phyloP scores from a whole-genome alignment of 495 filamentous ascomycete species.

The Tuber microsphaerosporum region DNA sequence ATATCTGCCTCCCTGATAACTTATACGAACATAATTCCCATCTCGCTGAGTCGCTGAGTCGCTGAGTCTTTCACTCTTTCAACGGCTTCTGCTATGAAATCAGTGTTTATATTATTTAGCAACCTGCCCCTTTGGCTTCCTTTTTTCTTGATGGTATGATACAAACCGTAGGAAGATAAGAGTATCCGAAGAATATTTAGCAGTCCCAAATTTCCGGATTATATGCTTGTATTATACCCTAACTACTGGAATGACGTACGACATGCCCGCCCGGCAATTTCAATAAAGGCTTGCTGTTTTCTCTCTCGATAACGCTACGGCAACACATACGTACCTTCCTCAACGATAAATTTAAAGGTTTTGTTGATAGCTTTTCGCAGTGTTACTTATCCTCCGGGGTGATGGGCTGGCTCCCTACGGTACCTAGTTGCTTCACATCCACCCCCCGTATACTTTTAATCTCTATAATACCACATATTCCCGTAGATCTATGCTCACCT shows the following conservation, averaged over 20 bases:
- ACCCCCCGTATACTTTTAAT: background rate
- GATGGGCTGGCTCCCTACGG: background rate
- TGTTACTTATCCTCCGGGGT: background rate
- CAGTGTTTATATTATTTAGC: background rate
- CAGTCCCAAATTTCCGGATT: background rate
- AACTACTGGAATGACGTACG: background rate
- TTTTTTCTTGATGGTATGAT: background rate
- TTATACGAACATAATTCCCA: background rate
- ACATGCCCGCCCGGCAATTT: background rate
- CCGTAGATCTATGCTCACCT: background rate
- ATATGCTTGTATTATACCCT: background rate
- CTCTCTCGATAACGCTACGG: background rate
- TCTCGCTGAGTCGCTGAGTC: background rate
- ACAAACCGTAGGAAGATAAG: background rate
- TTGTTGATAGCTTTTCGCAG: background rate
- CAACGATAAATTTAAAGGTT: background rate
- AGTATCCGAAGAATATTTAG: background rate
- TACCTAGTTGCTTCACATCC: background rate
- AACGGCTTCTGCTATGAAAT: background rate
- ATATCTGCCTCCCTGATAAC: background rate
- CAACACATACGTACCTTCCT: background rate
- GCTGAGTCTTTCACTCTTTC: background rate
- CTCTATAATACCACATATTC: background rate
- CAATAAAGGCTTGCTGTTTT: background rate
- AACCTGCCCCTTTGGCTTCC: background rate